Conservation (phyloP, 192 early-diverging fungal genomes). For the Obelidium mucronatum region DNA sequence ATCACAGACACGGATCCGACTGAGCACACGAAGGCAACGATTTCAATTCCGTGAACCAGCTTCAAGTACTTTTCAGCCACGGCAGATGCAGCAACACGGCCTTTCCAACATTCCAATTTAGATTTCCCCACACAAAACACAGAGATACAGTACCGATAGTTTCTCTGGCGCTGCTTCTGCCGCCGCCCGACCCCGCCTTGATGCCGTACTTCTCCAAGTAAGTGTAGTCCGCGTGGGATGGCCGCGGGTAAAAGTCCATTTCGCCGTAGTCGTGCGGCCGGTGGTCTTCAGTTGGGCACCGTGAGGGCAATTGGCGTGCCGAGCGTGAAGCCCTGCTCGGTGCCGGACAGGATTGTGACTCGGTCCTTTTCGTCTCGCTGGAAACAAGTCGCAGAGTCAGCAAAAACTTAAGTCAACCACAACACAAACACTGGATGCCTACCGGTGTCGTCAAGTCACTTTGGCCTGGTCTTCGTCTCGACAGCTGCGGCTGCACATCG, state of each 20-base stretch:
- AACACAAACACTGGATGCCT: conserved; percentile 6
- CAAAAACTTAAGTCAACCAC: background rate
- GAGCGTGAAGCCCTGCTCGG: conserved; percentile 89
- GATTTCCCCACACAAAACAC: background rate
- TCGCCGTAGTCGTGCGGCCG: conserved; percentile 96
- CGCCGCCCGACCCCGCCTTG: conserved; percentile 95
- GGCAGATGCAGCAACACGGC: conserved; percentile 94
- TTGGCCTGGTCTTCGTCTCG: conserved; percentile 93
- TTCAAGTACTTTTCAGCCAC: conserved; percentile 96
- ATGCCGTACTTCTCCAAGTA: conserved; percentile 96
- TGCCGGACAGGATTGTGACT: conserved; percentile 91
- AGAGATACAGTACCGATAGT: conserved; percentile 74
- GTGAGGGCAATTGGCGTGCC: conserved; percentile 95
- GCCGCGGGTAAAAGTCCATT: conserved; percentile 94
- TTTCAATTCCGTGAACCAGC: conserved; percentile 82
- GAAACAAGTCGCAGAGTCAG: background rate
- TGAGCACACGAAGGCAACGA: conserved; percentile 93
- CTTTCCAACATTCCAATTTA: conserved; percentile 51
- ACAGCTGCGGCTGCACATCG: conserved; percentile 93
- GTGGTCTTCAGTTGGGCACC: conserved; percentile 95
- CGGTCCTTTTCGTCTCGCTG: conserved; percentile 95
- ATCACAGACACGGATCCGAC: conserved; percentile 85
- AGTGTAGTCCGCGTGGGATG: conserved; percentile 98
- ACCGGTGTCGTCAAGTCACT: conserved; percentile 95
- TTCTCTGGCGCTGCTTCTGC: conserved; percentile 92